Evolutionary conservation across 148 eudicot genomes (phyloP).

Genomic region (Chenopodium formosanum): DNA sequence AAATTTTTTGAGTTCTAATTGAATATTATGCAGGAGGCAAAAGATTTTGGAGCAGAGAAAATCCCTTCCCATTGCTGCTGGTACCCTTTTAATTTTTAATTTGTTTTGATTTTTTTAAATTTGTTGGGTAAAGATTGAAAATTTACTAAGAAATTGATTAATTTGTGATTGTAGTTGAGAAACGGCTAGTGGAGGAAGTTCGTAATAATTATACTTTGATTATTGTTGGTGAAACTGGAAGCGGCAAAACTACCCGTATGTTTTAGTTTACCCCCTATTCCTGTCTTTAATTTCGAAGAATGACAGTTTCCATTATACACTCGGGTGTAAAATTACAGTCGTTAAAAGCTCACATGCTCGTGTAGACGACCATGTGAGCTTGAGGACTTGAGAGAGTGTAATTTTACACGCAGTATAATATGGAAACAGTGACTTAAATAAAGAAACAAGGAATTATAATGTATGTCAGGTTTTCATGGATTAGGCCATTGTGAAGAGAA

Average conservation of each 20-base stretch:
- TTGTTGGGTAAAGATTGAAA: conserved; percentile 1
- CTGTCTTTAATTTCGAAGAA: not conserved
- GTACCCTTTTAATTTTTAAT: conserved; percentile 27
- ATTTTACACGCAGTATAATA: not conserved
- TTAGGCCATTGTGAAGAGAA: too few species aligned
- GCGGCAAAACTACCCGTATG: conserved; percentile 99
- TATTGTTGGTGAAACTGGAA: conserved; percentile 99
- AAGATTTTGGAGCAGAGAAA: conserved; percentile 56
- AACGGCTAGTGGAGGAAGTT: conserved; percentile 68
- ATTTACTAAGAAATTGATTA: not conserved
- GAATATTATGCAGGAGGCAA: conserved; percentile 49
- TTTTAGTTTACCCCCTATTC: not conserved
- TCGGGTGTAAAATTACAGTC: not conserved
- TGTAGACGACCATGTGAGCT: too few species aligned
- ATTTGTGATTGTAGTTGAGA: conserved; percentile 53
- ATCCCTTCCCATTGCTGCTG: conserved; percentile 77
- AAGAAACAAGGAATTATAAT: not conserved
- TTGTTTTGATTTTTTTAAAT: not conserved
- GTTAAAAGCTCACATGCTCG: too few species aligned
- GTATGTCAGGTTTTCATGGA: not conserved
- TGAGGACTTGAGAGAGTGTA: too few species aligned
- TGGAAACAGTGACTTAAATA: not conserved
- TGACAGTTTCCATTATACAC: not conserved
- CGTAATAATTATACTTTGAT: conserved; percentile 60
- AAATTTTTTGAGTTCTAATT: not conserved